These are phyloP conservation scores for Datura wrightii DNA, from an alignment of 257 asterid species.

Conservation along the genomic window DNA sequence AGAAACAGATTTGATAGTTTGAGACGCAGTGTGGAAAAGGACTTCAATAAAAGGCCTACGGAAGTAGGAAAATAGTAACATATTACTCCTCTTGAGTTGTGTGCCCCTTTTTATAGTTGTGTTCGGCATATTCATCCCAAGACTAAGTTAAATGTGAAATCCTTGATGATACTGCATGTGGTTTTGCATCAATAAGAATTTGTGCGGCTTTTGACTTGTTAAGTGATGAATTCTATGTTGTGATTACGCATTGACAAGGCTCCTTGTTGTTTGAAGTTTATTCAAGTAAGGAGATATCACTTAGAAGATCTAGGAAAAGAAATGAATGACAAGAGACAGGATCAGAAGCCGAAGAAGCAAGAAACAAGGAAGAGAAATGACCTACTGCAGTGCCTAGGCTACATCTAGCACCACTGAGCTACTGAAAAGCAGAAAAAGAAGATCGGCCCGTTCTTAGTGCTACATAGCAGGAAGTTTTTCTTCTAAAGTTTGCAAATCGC, in stretches of 20 bases:
- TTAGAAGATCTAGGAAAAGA: slow-evolving; percentile 15
- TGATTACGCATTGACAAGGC: slow-evolving; percentile 11
- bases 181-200: slow-evolving; percentile 17
- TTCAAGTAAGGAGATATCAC: slow-evolving; percentile 15
- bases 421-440: slow-evolving; percentile 26
- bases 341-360: not conserved
- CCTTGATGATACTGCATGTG: not conserved
- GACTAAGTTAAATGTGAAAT: not conserved
- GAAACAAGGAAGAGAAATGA: not conserved
- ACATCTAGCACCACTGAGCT: not conserved
- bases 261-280: slow-evolving; percentile 23
- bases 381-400: slow-evolving; percentile 6
- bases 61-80: not conserved
- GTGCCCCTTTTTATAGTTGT: not conserved
- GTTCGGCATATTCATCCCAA: not conserved
- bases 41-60: not conserved
- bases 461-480: not conserved
- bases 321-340: not conserved
- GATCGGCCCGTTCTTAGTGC: not conserved
- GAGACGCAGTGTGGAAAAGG: not conserved
- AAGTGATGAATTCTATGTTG: not conserved
- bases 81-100: slow-evolving; percentile 13
- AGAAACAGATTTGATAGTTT: not conserved
- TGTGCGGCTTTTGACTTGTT: not conserved
- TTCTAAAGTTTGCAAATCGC: not conserved